Base-by-base conservation (phyloP, 768 basidiomycete species). In the Boletales sp. region DNA sequence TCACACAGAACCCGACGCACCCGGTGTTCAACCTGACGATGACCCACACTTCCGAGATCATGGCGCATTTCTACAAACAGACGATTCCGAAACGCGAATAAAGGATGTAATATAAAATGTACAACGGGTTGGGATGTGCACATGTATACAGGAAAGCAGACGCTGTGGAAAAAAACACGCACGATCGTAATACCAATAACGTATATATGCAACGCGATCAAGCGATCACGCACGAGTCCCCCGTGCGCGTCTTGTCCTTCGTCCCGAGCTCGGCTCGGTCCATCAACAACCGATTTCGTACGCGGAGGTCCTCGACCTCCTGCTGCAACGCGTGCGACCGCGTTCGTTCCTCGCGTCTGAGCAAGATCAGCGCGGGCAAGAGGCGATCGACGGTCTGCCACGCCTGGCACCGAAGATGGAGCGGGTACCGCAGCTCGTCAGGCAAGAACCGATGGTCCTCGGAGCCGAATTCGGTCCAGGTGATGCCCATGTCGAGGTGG, bases 21-120 rank as follows among this genome's bases (percentile, higher is more conserved):
- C 90, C 90, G 0, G 53, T 91, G 13, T 86, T 90, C 68, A 88
- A 90, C 54, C 67, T 92, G 42, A 84, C 87, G 0, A 71, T 82
- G 4, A 82, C 87, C 0, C 82, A 90, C 54, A 67, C 80, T 4
- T 78, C 85, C 54, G 77, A 63, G 0, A 76, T 91, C 17, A 83
- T 91, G 80, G 71, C 75, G 11, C 74, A 87, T 66, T 91, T 90
- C 60, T 91, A 91, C 65, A 70, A 74, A 3, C 87, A 90, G 53
- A 66, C 52, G 0, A 54, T 81, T 24, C 79, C 79, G 12, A 62
- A 61, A 15, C 68, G 69, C 38, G 61, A 50, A 41, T 51, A 17
- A 47, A 13, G 10, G 21, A 27, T 34, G 29, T 43, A 38, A 38
- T 30, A 31, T n/a, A 19, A 19, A 47, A 17, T 56, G 54, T 42